A percentile compares a stretch with the other conserved stretches of the same genome.
Evolutionary conservation across 225 moss, liverwort and hornwort species (phyloP).

Genomic region (Lunularia cruciata): DNA sequence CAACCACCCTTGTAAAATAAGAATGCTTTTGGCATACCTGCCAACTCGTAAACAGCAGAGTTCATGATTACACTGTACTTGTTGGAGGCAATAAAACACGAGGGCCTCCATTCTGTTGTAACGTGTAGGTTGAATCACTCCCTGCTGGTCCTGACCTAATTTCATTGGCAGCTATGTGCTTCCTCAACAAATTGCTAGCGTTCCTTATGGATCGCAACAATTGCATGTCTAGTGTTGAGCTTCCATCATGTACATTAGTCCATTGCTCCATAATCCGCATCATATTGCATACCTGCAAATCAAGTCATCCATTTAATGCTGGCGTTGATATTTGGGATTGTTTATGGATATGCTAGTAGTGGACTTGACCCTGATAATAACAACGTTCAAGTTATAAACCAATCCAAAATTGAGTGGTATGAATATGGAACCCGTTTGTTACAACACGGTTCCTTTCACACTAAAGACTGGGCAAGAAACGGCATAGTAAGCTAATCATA

Average conservation of each 20-base stretch:
- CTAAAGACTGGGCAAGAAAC: too few species aligned
- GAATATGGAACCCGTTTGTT: too few species aligned
- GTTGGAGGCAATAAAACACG: constrained; percentile 12
- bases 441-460: too few species aligned
- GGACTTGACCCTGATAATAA: too few species aligned
- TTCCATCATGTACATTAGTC: constrained; percentile 41
- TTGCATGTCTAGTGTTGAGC: constrained; percentile 38
- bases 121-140: background rate
- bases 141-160: constrained; percentile 19
- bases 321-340: too few species aligned
- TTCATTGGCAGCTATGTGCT: constrained; percentile 35
- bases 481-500: too few species aligned
- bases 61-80: constrained; percentile 16
- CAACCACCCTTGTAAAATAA: background rate
- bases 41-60: constrained; percentile 14
- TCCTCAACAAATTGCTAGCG: constrained; percentile 56
- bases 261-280: constrained; percentile 70
- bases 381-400: background rate
- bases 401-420: background rate
- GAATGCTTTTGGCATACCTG: constrained; percentile 18
- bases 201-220: constrained; percentile 45
- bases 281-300: constrained; percentile 57
- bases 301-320: too few species aligned
- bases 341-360: too few species aligned
- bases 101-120: constrained; percentile 23